phyloP scores from a whole-genome alignment of 2,329 filamentous ascomycete genomes.

The Pleurostoma richardsiae region DNA sequence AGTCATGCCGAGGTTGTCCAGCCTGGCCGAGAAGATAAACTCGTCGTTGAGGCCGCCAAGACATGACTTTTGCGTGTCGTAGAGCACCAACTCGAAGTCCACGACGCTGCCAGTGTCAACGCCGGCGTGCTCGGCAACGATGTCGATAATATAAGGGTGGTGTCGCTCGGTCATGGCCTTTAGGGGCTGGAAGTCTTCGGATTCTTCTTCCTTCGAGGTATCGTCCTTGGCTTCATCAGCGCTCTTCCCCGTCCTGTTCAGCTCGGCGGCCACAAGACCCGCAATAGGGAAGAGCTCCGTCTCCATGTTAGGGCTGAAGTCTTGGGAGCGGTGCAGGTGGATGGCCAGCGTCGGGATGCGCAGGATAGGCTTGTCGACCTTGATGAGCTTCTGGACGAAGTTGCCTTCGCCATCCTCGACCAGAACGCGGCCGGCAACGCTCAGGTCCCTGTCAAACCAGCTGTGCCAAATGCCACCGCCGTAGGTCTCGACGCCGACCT shows the following conservation, averaged over 20 bases:
- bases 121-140: conserved; percentile 76
- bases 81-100: conserved; percentile 96
- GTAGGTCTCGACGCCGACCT: conserved; percentile 95
- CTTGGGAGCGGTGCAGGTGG: conserved; percentile 81
- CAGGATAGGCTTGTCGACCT: conserved; percentile 84
- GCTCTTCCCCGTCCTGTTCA: conserved; percentile 66
- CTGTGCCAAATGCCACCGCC: conserved; percentile 97
- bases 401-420: conserved; percentile 68
- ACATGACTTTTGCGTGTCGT: conserved; percentile 87
- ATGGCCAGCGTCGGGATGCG: conserved; percentile 92
- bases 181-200: conserved; percentile 64
- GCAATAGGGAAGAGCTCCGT: conserved; percentile 91
- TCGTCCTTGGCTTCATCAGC: conserved; percentile 34
- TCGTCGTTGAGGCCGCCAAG: conserved; percentile 89
- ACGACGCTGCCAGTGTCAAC: conserved; percentile 67
- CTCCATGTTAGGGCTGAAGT: conserved; percentile 95
- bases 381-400: conserved; percentile 80
- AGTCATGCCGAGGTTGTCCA: conserved; percentile 96
- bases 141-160: conserved; percentile 78
- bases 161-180: conserved; percentile 76
- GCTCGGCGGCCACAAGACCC: conserved; percentile 78
- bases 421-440: conserved; percentile 83
- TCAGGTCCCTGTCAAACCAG: conserved; percentile 94
- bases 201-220: conserved; percentile 31
- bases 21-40: conserved; percentile 89